Base-by-base conservation (phyloP, 2,329 filamentous ascomycete species). In the Davidsoniella australis region DNA sequence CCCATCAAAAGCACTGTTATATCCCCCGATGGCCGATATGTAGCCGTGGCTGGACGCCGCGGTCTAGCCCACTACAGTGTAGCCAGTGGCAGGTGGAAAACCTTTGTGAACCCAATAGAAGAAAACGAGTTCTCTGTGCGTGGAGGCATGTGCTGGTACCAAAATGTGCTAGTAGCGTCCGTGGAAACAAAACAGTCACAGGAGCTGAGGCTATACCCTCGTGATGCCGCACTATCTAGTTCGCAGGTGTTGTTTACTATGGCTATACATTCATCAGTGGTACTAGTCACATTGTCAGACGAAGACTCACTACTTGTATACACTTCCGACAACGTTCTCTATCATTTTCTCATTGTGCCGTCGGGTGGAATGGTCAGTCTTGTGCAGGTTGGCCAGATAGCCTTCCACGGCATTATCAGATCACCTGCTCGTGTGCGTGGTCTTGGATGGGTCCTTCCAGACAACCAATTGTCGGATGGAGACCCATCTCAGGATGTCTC, bases 81-180 rank as follows among this genome's bases (percentile, higher is more conserved):
- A 54, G 83, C 83, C 56, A 96, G 89, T 60, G 85, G 89, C 24
- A 76, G 91, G 52, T 98, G 91, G 91, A 95, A 94, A 62, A 93
- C 83, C 0, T 98, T 98, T 61, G 74, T 82, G 45, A 86, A 88
- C 57, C 74, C 80, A 23, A 76, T 74, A 26, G 75, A 81, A 59
- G 91, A 96, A 63, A 87, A 88, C 57, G 85, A 88, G 54, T 98
- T 98, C 60, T 78, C 86, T 20, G 85, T 98, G 12, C 74, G 88
- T 54, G 91, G 91, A 45, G 91, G 91, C 5, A 94, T 98, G 88
- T 96, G 89, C 62, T 98, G 91, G 91, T 88, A 94, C 61, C 87
- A 94, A 56, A 89, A 98, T 64, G 84, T 96, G 29, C 71, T 98
- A 16, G 85, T 96, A 50, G 88, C 87, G 38, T 87, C 89, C 3